phyloP scores from a whole-genome alignment of 768 basidiomycete genomes.

The button mushroom (Agaricus bisporus) region DNA sequence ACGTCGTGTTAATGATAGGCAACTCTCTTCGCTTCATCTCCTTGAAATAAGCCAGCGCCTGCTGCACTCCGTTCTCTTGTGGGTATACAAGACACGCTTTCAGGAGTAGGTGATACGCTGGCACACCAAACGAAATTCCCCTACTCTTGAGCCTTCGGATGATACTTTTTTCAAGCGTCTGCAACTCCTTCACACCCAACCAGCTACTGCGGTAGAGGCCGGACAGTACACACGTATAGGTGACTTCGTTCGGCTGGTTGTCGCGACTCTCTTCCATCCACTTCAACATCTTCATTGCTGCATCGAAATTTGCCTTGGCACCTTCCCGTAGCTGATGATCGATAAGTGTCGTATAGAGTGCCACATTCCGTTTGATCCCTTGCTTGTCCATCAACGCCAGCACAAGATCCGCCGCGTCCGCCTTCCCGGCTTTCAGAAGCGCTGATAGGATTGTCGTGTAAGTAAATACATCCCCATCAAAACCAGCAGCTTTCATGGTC shows the following conservation, averaged over 20 bases:
- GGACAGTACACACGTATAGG: slow-evolving; percentile 76
- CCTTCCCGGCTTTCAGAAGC: slow-evolving; percentile 58
- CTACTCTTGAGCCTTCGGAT: slow-evolving; percentile 52
- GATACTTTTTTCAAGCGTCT: slow-evolving; percentile 45
- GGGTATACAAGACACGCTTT: slow-evolving; percentile 54
- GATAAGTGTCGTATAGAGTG: slow-evolving; percentile 77
- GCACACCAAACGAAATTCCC: slow-evolving; percentile 48
- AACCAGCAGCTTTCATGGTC: slow-evolving; percentile 42
- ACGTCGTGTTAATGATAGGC: slow-evolving; percentile 56
- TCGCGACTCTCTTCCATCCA: slow-evolving; percentile 63
- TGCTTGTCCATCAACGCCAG: slow-evolving; percentile 72
- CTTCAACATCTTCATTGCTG: slow-evolving; percentile 63
- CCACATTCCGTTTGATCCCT: slow-evolving; percentile 66
- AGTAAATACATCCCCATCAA: slow-evolving; percentile 76
- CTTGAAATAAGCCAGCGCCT: slow-evolving; percentile 52
- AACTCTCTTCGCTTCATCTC: slow-evolving; percentile 51
- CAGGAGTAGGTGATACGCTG: slow-evolving; percentile 76
- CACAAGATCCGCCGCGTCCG: slow-evolving; percentile 60
- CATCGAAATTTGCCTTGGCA: slow-evolving; percentile 44
- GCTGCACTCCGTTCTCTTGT: slow-evolving; percentile 40
- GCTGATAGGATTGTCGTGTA: slow-evolving; percentile 84
- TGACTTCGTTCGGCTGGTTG: slow-evolving; percentile 64
- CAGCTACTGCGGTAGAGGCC: slow-evolving; percentile 61
- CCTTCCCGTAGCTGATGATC: slow-evolving; percentile 60
- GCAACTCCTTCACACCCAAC: slow-evolving; percentile 35